phyloP scores from a whole-genome alignment of 257 asterid genomes.

The Solanum bukasovii region DNA sequence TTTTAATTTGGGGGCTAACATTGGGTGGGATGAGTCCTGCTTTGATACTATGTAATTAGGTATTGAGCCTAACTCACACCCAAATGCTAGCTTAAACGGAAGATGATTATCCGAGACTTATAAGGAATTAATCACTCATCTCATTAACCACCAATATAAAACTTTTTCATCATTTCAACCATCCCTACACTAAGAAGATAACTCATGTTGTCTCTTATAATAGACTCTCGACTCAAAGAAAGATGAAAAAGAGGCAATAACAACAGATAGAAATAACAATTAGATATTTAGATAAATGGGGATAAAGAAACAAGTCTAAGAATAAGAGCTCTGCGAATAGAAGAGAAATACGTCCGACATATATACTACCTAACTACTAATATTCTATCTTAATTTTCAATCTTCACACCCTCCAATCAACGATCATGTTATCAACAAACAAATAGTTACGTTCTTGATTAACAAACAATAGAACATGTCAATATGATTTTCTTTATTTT shows the following conservation, averaged over 20 bases:
- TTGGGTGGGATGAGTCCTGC: accelerated
- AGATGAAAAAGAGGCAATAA: neutral
- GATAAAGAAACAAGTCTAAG: neutral
- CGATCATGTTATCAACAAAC: neutral
- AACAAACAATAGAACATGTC: neutral
- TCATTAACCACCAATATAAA: neutral
- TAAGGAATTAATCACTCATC: neutral
- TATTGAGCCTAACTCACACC: neutral
- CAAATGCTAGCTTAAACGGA: too few species aligned
- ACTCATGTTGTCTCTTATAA: neutral
- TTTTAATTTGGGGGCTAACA: too few species aligned
- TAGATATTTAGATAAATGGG: neutral
- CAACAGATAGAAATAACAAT: neutral
- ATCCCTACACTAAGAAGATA: neutral
- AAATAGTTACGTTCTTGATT: neutral
- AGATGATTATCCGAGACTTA: too few species aligned
- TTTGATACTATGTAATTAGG: too few species aligned
- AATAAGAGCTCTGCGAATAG: neutral
- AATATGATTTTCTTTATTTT: neutral
- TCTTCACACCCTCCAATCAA: neutral
- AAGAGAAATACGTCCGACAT: neutral
- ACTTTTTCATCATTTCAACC: neutral
- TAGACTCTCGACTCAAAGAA: neutral
- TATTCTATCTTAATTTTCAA: neutral
- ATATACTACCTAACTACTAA: neutral